These are phyloP conservation scores for Mycena filopes DNA, from an alignment of 768 basidiomycete species.

Conservation along the genomic window DNA sequence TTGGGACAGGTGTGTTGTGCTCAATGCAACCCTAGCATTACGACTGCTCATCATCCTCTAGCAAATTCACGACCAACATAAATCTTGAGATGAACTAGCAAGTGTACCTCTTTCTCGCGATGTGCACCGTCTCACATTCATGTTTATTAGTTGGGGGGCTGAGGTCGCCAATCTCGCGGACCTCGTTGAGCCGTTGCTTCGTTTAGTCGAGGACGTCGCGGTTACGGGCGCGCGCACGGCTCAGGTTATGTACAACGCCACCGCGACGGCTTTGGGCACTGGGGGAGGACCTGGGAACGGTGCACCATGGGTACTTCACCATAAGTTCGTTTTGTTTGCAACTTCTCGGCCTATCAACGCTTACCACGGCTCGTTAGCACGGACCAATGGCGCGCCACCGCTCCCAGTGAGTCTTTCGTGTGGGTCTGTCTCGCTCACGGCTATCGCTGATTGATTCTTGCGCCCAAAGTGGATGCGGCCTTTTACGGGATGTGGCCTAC, in stretches of 20 bases:
- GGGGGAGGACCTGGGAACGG: slow-evolving; percentile 12
- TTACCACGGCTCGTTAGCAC: too few relatives aligned
- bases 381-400: slow-evolving; percentile 22
- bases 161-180: slow-evolving; percentile 33
- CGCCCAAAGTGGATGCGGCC: slow-evolving; percentile 32
- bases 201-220: slow-evolving; percentile 29
- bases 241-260: slow-evolving; percentile 32
- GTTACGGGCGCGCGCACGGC: slow-evolving; percentile 26
- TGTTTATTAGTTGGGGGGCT: slow-evolving; percentile 28
- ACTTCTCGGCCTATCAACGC: too few relatives aligned
- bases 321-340: slow-evolving; percentile 27
- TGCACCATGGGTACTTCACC: slow-evolving; percentile 32
- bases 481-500: slow-evolving; percentile 35
- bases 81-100: slow-evolving; percentile 28
- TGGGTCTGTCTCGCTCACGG: background rate
- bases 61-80: slow-evolving; percentile 34
- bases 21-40: background rate
- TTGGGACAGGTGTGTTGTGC: slow-evolving; percentile 28
- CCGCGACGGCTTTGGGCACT: slow-evolving; percentile 9
- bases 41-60: background rate
- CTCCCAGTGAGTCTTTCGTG: slow-evolving; percentile 2
- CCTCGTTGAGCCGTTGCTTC: slow-evolving; percentile 30
- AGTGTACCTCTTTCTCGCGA: background rate
- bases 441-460: slow-evolving; percentile 6
- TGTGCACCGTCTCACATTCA: background rate